Evolutionary conservation across 805 yeast species (phyloP).

Genomic region (Sungouiella blattae): DNA sequence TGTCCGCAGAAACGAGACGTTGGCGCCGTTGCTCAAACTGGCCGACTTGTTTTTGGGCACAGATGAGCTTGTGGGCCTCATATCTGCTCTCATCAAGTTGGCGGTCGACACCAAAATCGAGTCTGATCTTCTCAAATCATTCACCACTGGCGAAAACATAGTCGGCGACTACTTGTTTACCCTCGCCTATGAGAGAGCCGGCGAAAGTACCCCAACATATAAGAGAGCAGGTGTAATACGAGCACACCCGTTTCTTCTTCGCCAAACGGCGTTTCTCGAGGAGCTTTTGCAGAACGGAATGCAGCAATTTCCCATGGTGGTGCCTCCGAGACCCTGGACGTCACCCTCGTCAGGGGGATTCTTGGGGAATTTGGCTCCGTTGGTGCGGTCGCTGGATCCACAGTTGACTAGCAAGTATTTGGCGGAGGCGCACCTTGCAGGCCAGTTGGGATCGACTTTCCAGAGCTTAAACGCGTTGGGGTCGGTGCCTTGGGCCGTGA

Average conservation of each 20-base stretch:
- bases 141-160: too few species aligned
- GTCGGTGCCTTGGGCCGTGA: conserved; percentile 34
- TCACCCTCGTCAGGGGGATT: conserved; percentile 35
- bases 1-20: conserved; percentile 9
- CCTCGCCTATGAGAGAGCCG: conserved; percentile 2
- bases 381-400: conserved; percentile 19
- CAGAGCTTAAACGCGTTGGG: conserved; percentile 27
- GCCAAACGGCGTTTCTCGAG: conserved; percentile 5
- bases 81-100: conserved; percentile 15
- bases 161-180: conserved; percentile 2
- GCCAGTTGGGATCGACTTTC: conserved; percentile 31
- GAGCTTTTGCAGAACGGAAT: conserved; percentile 9
- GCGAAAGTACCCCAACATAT: conserved; percentile 1
- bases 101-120: conserved; percentile 15
- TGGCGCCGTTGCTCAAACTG: conserved; percentile 5
- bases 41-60: conserved; percentile 12
- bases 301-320: conserved; percentile 33
- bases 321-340: conserved; percentile 36
- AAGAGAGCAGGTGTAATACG: conserved; percentile 8
- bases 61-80: conserved; percentile 19
- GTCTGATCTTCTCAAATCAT: not conserved
- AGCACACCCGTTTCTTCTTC: conserved; percentile 9
- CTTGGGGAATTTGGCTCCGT: conserved; percentile 21
- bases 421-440: conserved; percentile 24
- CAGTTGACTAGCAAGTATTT: conserved; percentile 17